Base-by-base conservation (phyloP, 2,329 filamentous ascomycete genomes). In the Rhynchosporium secalis region DNA sequence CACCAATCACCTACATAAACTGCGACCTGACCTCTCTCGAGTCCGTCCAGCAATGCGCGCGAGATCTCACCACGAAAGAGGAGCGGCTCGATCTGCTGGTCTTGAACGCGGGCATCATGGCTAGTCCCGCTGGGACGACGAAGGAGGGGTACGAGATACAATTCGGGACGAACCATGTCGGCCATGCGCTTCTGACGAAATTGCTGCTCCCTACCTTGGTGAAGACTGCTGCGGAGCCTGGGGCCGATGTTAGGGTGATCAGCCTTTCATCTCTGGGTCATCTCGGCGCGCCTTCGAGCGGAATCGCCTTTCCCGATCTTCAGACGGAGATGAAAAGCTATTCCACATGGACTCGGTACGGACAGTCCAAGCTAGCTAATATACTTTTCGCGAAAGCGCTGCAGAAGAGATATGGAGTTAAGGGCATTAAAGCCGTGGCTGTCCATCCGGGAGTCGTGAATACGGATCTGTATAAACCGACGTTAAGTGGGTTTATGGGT, bases 91-190 rank as follows among this genome's bases (percentile, higher is more conserved):
- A 82, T 65, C 74, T 81, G 38, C 71, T 82, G 3, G 74, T 81
- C 61, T 76, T 76, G 49, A 80, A 81, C 62, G 79, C 79, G 0
- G 80, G 78, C 1, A 73, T 80, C 41, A 79, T 81, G 76, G 76
- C 74, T 0, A 67, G 65, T 20, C 73, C 77, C 3, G 71, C 76
- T 0, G 73, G 63, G 2, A 65, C 76, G 8, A 80, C 78, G 4
- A 68, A 71, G 31, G 77, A 82, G 20, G 79, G 80, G 13, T 82
- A 80, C 62, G 81, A 83, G 66, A 65, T 78, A 9, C 77, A 81
- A 62, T 80, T 82, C 62, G 79, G 76, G 1, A 79, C 76, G 1
- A 83, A 83, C 61, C 78, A 82, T 67, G 66, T 83, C 45, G 79
- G 80, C 15, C 79, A 82, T 58, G 78, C 80, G 4, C 74, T 79